These are phyloP conservation scores for Fusarium penzigii DNA, from an alignment of 2,329 filamentous ascomycete genomes.

Conservation along the genomic window DNA sequence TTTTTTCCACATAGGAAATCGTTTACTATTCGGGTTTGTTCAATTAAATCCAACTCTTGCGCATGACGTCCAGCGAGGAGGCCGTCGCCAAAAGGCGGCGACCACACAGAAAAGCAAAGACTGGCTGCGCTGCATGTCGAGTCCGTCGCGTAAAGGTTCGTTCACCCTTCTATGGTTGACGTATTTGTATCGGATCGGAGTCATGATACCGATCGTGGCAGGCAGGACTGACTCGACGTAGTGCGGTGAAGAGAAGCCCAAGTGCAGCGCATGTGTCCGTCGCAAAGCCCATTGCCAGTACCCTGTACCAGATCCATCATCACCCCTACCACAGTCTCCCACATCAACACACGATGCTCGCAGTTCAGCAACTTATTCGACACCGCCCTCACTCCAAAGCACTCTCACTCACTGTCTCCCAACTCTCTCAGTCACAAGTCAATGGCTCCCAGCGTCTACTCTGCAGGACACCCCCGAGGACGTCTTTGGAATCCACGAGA, in stretches of 20 bases:
- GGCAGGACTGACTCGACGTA: background rate
- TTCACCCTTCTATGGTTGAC: background rate
- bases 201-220: too few relatives aligned
- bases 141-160: slow-evolving; percentile 2
- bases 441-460: too few relatives aligned
- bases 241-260: slow-evolving; percentile 1
- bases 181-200: background rate
- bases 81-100: background rate
- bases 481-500: background rate
- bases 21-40: too few relatives aligned
- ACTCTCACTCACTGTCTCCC: background rate
- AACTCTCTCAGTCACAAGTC: too few relatives aligned
- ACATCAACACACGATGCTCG: background rate
- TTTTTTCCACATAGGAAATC: too few relatives aligned
- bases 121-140: slow-evolving; percentile 1
- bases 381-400: background rate
- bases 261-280: slow-evolving; percentile 1
- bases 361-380: background rate
- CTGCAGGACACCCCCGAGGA: background rate
- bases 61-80: too few relatives aligned
- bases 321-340: background rate
- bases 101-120: slow-evolving; percentile 3
- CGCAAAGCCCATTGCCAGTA: slow-evolving; percentile 2
- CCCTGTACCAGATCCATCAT: background rate
- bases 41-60: too few relatives aligned